phyloP scores from a whole-genome alignment of 164 flowering plant genomes.

The Stephania yunnanensis region DNA sequence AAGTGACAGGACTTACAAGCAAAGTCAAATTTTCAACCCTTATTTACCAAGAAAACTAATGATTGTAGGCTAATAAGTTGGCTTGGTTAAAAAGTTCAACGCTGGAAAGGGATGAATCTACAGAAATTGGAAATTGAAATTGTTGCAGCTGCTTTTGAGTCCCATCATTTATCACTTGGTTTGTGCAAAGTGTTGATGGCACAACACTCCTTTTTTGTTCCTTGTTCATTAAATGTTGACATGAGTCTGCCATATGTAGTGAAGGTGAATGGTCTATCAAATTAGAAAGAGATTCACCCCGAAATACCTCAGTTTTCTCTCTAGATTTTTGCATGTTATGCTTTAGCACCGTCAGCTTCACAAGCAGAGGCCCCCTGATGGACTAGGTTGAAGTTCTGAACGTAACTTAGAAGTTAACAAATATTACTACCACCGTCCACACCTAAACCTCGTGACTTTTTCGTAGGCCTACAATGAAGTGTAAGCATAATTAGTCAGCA shows the following conservation, averaged over 20 bases:
- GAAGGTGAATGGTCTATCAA: slow-evolving; percentile 32
- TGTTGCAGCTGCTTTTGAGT: slow-evolving; percentile 44
- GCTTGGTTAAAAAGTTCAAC: slow-evolving; percentile 39
- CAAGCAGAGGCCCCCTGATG: slow-evolving; percentile 37
- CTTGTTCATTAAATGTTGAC: slow-evolving; percentile 42
- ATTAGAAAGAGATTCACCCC: slow-evolving; percentile 43
- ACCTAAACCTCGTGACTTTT: not conserved
- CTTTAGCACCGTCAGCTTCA: slow-evolving; percentile 34
- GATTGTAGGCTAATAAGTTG: too few relatives aligned
- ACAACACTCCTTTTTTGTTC: slow-evolving; percentile 35
- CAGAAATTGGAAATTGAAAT: slow-evolving; percentile 34
- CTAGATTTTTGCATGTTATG: slow-evolving; percentile 44
- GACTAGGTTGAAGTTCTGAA: slow-evolving; percentile 30
- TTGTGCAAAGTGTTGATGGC: slow-evolving; percentile 40
- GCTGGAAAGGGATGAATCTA: slow-evolving; percentile 39
- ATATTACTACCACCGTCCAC: not conserved
- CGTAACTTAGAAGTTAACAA: not conserved
- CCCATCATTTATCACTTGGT: slow-evolving; percentile 62
- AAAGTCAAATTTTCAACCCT: too few relatives aligned
- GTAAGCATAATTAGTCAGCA: not conserved
- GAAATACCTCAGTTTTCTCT: slow-evolving; percentile 52
- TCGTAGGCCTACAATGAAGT: not conserved
- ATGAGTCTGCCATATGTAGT: slow-evolving; percentile 42
- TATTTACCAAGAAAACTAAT: too few relatives aligned
- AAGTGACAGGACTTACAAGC: too few relatives aligned